Percentiles rank a stretch among this genome's conserved stretches.
Evolutionary conservation across 148 eudicot species (phyloP).

Genomic region (Spergularia bocconei): DNA sequence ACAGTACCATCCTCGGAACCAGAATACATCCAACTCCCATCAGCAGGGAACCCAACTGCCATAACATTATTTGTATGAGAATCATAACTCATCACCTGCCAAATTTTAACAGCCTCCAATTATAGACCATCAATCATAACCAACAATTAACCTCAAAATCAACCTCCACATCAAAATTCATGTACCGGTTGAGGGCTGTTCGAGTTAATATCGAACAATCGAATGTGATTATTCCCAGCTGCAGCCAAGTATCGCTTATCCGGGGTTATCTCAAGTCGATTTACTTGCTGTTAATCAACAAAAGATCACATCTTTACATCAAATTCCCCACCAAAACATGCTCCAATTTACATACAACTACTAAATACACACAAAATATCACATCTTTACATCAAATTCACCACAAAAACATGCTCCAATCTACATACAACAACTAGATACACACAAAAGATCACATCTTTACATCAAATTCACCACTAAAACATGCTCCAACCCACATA

Average conservation of each 20-base stretch:
- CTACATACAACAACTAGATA: background rate
- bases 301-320: constrained; percentile 12
- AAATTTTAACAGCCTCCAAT: constrained; percentile 17
- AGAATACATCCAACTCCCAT: constrained; percentile 98
- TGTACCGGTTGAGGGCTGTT: constrained; percentile 76
- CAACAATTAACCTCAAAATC: constrained; percentile 3
- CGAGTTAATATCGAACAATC: constrained; percentile 81
- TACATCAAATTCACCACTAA: background rate
- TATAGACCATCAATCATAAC: constrained; percentile 9
- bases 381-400: background rate
- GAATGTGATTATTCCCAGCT: constrained; percentile 95
- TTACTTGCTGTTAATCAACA: constrained; percentile 67
- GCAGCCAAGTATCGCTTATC: constrained; percentile 86
- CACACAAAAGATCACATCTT: constrained; percentile 4
- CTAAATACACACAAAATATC: background rate
- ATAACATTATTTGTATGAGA: constrained; percentile 94
- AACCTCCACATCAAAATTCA: background rate
- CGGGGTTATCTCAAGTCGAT: constrained; percentile 91
- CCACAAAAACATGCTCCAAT: background rate
- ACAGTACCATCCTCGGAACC: constrained; percentile 99
- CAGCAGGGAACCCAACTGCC: constrained; percentile 98
- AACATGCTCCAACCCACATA: background rate
- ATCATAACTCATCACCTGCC: constrained; percentile 94
- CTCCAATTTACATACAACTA: background rate
- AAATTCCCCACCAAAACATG: background rate